These are phyloP conservation scores for Remersonia thermophila DNA, from an alignment of 2,329 filamentous ascomycete species.

Conservation along the genomic window DNA sequence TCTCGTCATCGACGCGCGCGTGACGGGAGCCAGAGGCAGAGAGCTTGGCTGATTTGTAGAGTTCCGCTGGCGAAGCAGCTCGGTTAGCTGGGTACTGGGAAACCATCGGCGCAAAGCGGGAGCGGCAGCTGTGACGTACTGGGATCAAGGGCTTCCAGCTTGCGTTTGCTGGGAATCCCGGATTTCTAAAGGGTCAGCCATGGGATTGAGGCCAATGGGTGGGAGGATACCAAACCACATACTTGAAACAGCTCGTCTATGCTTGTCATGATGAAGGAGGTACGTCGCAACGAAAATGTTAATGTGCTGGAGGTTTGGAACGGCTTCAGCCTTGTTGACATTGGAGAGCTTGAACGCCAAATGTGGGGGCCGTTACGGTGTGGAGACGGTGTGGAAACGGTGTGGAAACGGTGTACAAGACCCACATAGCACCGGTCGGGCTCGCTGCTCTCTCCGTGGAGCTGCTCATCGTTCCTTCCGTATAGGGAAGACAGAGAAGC, in stretches of 20 bases:
- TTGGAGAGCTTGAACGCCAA: too few relatives aligned
- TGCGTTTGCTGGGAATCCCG: slow-evolving; percentile 46
- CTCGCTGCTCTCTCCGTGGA: too few relatives aligned
- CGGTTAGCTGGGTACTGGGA: slow-evolving; percentile 1
- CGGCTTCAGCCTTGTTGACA: too few relatives aligned
- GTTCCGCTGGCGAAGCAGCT: slow-evolving; percentile 32
- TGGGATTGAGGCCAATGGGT: too few relatives aligned
- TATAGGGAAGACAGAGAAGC: too few relatives aligned
- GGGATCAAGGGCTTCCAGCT: slow-evolving; percentile 50
- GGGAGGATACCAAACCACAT: too few relatives aligned
- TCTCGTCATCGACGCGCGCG: slow-evolving; percentile 30
- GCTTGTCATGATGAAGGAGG: slow-evolving; percentile 33
- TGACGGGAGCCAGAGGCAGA: slow-evolving; percentile 33
- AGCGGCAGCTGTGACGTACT: slow-evolving; percentile 33
- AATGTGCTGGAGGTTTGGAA: slow-evolving; percentile 2
- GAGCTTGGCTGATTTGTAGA: slow-evolving; percentile 51
- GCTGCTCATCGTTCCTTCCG: too few relatives aligned
- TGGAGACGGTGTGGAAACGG: too few relatives aligned
- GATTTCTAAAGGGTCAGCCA: slow-evolving; percentile 23
- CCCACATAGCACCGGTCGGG: too few relatives aligned
- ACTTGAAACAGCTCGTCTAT: slow-evolving; percentile 50
- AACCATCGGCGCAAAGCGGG: too few relatives aligned
- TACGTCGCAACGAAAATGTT: neutral
- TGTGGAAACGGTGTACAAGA: too few relatives aligned
- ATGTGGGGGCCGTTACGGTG: too few relatives aligned